These are phyloP conservation scores for Penicillium sp. DNA, from an alignment of 2,329 filamentous ascomycete genomes.

Conservation along the genomic window DNA sequence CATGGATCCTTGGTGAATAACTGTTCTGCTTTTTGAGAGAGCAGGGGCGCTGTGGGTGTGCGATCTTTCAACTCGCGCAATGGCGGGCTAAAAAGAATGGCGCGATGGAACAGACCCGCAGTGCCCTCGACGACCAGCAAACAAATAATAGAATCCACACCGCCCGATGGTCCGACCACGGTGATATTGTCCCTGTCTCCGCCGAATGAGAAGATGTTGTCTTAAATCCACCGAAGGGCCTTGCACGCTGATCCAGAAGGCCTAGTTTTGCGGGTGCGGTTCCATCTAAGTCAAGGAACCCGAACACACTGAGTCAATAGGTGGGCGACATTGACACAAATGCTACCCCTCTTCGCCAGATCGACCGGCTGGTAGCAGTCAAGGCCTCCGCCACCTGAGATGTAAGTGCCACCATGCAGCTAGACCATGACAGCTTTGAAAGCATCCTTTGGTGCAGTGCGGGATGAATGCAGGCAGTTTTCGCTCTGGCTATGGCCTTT, in stretches of 20 bases:
- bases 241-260: constrained; percentile 4
- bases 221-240: constrained; percentile 6
- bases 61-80: constrained; percentile 4
- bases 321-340: constrained; percentile 9
- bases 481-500: constrained; percentile 1
- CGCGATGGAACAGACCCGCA: constrained; percentile 4
- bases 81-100: constrained; percentile 6
- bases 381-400: constrained; percentile 12
- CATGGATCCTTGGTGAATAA: constrained; percentile 1
- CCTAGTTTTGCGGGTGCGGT: constrained; percentile 26
- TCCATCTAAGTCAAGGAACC: constrained; percentile 33
- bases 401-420: constrained; percentile 15
- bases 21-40: constrained; percentile 1
- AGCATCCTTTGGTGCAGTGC: neutral
- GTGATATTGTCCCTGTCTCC: constrained; percentile 1
- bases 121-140: constrained; percentile 2
- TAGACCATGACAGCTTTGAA: constrained; percentile 10
- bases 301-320: constrained; percentile 15
- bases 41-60: neutral
- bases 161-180: constrained; percentile 4
- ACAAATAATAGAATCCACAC: constrained; percentile 9
- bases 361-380: constrained; percentile 10
- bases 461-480: constrained; percentile 1
- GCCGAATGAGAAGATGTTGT: constrained; percentile 1
- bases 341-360: constrained; percentile 6